These are phyloP conservation scores for Claviceps pazoutovae DNA, from an alignment of 2,329 filamentous ascomycete genomes.

Conservation along the genomic window DNA sequence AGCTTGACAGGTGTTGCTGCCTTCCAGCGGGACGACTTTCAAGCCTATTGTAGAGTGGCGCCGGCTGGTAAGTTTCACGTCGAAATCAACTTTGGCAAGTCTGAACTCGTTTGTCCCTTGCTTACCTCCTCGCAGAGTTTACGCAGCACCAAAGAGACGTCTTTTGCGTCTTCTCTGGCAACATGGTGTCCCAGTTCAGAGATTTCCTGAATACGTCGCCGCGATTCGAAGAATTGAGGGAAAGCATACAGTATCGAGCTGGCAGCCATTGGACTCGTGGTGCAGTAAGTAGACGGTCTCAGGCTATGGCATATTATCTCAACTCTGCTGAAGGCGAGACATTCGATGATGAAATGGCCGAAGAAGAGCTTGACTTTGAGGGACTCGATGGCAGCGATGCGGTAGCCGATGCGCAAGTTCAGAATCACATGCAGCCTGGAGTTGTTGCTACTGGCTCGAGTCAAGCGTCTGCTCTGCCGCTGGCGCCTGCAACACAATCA, in stretches of 20 bases:
- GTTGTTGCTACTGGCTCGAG: neutral
- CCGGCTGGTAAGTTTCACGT: constrained; percentile 45
- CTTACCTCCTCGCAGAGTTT: constrained; percentile 49
- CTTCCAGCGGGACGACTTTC: constrained; percentile 75
- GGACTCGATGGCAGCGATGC: constrained; percentile 26
- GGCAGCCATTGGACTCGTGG: constrained; percentile 7
- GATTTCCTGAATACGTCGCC: constrained; percentile 54
- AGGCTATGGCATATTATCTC: constrained; percentile 10
- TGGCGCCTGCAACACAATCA: constrained; percentile 8
- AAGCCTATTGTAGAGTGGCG: constrained; percentile 72
- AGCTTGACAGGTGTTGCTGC: constrained; percentile 88
- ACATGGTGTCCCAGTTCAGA: constrained; percentile 64
- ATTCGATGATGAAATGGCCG: constrained; percentile 29
- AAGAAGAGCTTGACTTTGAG: constrained; percentile 32
- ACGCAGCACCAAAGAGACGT: constrained; percentile 89
- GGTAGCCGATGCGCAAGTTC: constrained; percentile 20
- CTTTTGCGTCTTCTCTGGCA: constrained; percentile 93
- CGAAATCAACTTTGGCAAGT: neutral
- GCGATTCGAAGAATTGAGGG: constrained; percentile 31
- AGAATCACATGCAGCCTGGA: constrained; percentile 9
- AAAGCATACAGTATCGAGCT: constrained; percentile 13
- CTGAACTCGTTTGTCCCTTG: neutral
- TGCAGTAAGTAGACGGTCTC: constrained; percentile 6
- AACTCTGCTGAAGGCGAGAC: constrained; percentile 17
- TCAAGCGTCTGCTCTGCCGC: constrained; percentile 1